These are phyloP conservation scores for Neurospora sp. DNA, from an alignment of 495 filamentous ascomycete genomes.

Conservation along the genomic window DNA sequence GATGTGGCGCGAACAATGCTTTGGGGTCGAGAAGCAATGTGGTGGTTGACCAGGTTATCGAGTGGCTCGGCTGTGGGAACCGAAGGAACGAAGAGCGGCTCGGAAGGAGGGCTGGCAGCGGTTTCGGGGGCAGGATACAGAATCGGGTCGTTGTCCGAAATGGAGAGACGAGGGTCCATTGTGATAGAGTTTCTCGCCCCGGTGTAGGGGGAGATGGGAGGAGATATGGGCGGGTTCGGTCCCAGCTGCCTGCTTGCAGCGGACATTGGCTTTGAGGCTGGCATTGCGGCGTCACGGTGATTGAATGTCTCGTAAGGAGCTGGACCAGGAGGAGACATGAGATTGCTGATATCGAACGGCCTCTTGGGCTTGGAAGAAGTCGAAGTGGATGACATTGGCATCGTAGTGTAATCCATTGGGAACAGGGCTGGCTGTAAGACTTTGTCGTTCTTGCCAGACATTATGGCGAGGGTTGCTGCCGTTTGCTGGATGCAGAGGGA, in stretches of 20 bases:
- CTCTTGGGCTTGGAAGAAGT: conserved; percentile 18
- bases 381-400: background rate
- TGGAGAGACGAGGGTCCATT: conserved; percentile 33
- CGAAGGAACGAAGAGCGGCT: conserved; percentile 45
- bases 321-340: conserved; percentile 68
- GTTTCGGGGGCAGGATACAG: conserved; percentile 45
- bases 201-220: conserved; percentile 59
- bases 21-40: conserved; percentile 54
- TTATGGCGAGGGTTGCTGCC: background rate
- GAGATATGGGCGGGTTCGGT: conserved; percentile 51
- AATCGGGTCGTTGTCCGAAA: conserved; percentile 45
- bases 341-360: conserved; percentile 39
- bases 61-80: conserved; percentile 27
- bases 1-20: conserved; percentile 44
- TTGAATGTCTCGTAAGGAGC: conserved; percentile 53
- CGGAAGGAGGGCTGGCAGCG: conserved; percentile 36
- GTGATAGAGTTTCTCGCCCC: conserved; percentile 25
- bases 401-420: background rate
- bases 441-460: background rate
- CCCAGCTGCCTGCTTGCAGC: conserved; percentile 23
- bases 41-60: conserved; percentile 45
- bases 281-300: conserved; percentile 14
- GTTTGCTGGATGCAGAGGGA: background rate
- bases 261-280: conserved; percentile 24
- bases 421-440: background rate